Evolutionary conservation across 2,329 filamentous ascomycete species (phyloP), one percentile per base, ranked within the genome.

Genomic region (Rhinocladiella similis): DNA sequence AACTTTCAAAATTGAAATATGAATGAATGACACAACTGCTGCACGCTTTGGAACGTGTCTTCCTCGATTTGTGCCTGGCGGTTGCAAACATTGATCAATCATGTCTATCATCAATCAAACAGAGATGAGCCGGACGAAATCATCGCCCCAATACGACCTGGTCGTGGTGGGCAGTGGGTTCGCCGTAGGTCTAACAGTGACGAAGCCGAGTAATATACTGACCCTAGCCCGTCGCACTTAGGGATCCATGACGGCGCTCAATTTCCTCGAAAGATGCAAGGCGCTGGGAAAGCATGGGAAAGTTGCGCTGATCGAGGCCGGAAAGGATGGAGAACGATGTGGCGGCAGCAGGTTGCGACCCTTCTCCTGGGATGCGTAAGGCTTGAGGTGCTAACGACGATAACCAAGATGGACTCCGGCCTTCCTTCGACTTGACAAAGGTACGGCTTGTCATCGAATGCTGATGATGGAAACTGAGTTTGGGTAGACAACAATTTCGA

Each of bases 81-180:
- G 25, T 27, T 27, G 3, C 25, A 27, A 27, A 27, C 25, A 27
- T 27, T 27, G 25, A 27, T 27, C 25, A 27, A 33, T 33, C 29
- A 33, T 33, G 29, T 33, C 29, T 12, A 33, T 33, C 10, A 12
- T 33, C 29, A 12, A 12, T 12, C 29, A 33, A 33, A 12, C 10
- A 6, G 29, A 9, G 29, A 33, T 12, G 5, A 33, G 29, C 10
- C 29, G 5, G 29, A 33, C 29, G 5, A 12, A 12, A 27, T 27
- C 29, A 12, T 6, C 29, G 29, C 5, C 10, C 29, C 29, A 33
- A 33, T 74, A 74, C 64, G 73, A 75, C 57, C 64, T 75, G 12
- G 68, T 75, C 22, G 72, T 75, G 16, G 70, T 75, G 3, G 72
- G 72, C 19, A 72, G 71, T 48, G 73, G 73, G 16, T 76, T 75